Evolutionary conservation across 2,329 filamentous ascomycete species (phyloP).

Genomic region (Pestalotiopsis fici): DNA sequence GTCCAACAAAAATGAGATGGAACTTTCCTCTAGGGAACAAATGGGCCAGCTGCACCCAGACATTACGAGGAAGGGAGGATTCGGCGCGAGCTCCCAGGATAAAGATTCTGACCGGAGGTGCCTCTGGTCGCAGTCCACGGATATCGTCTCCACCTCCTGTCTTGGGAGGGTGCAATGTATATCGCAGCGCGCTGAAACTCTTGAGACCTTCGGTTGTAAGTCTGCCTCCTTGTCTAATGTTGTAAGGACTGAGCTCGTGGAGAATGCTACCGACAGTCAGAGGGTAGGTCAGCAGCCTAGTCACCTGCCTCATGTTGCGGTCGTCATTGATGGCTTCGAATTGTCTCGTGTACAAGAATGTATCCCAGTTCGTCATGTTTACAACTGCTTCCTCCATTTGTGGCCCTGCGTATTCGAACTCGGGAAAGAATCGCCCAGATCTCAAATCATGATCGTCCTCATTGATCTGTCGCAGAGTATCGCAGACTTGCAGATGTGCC

Average conservation of each 20-base stretch:
- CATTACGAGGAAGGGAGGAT: constrained; percentile 89
- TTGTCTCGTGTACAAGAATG: constrained; percentile 88
- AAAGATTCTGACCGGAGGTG: constrained; percentile 89
- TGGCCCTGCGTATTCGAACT: constrained; percentile 86
- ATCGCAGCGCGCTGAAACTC: constrained; percentile 89
- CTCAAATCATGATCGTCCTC: constrained; percentile 96
- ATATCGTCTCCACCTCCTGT: constrained; percentile 74
- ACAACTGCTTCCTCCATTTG: constrained; percentile 91
- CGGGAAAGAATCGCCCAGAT: constrained; percentile 88
- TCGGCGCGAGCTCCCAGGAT: constrained; percentile 95
- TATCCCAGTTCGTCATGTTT: constrained; percentile 99
- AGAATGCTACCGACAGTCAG: constrained; percentile 88
- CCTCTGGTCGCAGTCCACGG: constrained; percentile 78
- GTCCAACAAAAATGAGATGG: constrained; percentile 92
- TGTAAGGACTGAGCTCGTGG: constrained; percentile 93
- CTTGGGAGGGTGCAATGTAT: constrained; percentile 86
- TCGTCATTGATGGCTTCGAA: constrained; percentile 91
- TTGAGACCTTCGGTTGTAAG: constrained; percentile 88
- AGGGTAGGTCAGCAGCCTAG: constrained; percentile 89
- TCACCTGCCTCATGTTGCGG: constrained; percentile 88
- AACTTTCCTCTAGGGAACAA: constrained; percentile 92
- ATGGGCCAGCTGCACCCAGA: constrained; percentile 92
- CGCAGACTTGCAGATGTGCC: constrained; percentile 87
- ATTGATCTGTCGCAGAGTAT: constrained; percentile 88
- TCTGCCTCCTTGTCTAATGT: constrained; percentile 70